Percentiles rank a stretch among this genome's conserved stretches.
These are phyloP conservation scores for Pseudopithomyces maydicus DNA, from an alignment of 2,329 filamentous ascomycete genomes.

Conservation along the genomic window DNA sequence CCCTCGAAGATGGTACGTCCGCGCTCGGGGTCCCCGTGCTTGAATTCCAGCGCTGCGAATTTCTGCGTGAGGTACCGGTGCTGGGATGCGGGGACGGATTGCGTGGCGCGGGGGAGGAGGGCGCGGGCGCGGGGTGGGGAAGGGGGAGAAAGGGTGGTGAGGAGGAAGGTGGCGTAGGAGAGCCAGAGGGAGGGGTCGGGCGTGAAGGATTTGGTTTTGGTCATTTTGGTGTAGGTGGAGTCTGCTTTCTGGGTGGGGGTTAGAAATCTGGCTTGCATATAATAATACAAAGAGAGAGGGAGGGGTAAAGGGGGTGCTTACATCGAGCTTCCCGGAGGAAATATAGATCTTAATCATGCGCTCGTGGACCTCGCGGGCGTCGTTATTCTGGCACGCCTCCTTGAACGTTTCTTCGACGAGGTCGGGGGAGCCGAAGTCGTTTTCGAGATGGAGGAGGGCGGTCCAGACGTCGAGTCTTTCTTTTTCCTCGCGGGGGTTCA, in stretches of 20 bases:
- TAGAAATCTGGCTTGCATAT: constrained; percentile 13
- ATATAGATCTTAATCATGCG: constrained; percentile 94
- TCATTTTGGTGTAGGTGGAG: constrained; percentile 80
- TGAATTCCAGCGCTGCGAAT: constrained; percentile 92
- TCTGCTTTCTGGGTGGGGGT: constrained; percentile 75
- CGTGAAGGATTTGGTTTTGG: constrained; percentile 83
- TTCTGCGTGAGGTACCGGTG: constrained; percentile 80
- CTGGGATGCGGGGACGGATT: constrained; percentile 74
- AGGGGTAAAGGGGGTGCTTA: constrained; percentile 53
- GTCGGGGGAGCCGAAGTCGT: constrained; percentile 83
- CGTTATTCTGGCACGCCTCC: constrained; percentile 91
- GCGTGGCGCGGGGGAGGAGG: constrained; percentile 80
- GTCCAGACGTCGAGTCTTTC: constrained; percentile 97
- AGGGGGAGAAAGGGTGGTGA: constrained; percentile 71
- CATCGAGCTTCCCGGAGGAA: constrained; percentile 81
- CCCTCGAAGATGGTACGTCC: constrained; percentile 95
- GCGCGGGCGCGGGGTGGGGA: constrained; percentile 77
- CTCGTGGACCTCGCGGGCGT: constrained; percentile 86
- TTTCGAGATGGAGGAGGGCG: constrained; percentile 91
- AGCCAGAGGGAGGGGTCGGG: constrained; percentile 81
- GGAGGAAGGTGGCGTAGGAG: constrained; percentile 94
- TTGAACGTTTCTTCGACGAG: constrained; percentile 85
- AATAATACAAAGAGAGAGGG: too few relatives aligned
- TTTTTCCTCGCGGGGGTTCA: constrained; percentile 86
- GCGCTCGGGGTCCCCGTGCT: constrained; percentile 85